Evolutionary conservation across 2,329 filamentous ascomycete species (phyloP), one percentile per base, ranked within the genome.

Genomic region (Neurospora crassa): DNA sequence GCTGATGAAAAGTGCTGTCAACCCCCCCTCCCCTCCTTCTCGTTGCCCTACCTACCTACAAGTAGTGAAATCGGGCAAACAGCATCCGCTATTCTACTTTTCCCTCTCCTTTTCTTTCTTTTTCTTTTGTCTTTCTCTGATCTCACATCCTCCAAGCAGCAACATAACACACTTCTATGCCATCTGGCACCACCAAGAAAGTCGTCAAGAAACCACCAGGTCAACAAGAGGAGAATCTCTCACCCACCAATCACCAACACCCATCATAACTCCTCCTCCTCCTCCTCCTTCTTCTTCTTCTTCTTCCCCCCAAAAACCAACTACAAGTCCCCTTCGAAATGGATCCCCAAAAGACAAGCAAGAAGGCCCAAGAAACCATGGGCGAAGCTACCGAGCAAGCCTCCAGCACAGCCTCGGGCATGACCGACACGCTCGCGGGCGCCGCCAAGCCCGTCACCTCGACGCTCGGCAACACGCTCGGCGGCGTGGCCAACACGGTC

Each of bases 391-490:
- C 53, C 53, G 24, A 63, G 24, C 53, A 63, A 34, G 53, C 53
- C 4, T 34, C 53, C 0, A 8, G 16, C 3, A 34, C 24, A 8
- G 16, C 53, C 53, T 71, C 72, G 8, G 73, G 69, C 70, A 45
- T 73, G 43, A 69, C 74, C 4, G 73, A 71, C 71, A 72, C 70
- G 3, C 29, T 73, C 67, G 67, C 73, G 2, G 72, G 72, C 71
- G 73, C 70, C 10, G 75, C 70, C 67, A 76, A 77, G 68, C 71
- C 71, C 8, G 72, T 74, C 45, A 78, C 78, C 2, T 75, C 75
- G 0, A 76, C 75, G 10, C 71, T 79, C 14, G 78, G 78, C 43
- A 78, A 78, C 72, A 78, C 78, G 1, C 69, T 76, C 70, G 75
- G 74, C 2, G 76, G 77, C 10, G 18, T 78, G 20, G 72, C 78